Conservation (phyloP, 2,329 filamentous ascomycete genomes). For the Colletotrichum gigasporum region DNA sequence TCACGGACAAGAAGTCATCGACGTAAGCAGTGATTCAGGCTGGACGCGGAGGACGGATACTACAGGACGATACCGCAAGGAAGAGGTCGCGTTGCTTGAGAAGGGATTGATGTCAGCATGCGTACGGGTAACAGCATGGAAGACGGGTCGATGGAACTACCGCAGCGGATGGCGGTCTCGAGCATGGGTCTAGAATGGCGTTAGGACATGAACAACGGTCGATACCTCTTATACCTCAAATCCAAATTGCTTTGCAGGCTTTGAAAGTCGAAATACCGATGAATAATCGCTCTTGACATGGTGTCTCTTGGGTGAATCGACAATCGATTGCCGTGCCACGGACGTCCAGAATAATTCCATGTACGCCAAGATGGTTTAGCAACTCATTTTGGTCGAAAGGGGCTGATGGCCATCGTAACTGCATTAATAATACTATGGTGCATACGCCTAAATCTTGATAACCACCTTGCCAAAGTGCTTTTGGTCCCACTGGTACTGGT, state of each 20-base stretch:
- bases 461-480: conserved; percentile 29
- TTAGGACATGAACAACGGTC: not conserved
- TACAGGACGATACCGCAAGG: not conserved
- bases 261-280: no score
- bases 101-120: no score
- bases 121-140: no score
- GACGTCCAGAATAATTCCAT: no score
- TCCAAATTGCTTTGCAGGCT: no score
- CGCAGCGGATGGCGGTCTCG: no score
- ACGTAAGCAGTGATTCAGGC: not conserved
- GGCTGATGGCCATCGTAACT: not conserved
- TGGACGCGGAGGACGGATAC: not conserved
- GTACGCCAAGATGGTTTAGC: not conserved
- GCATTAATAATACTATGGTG: not conserved
- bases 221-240: no score
- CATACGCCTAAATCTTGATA: conserved; percentile 15
- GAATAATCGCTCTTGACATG: no score
- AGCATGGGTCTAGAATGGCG: not conserved
- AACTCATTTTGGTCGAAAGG: no score
- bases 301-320: no score
- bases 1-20: not conserved
- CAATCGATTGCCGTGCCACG: no score
- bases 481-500: conserved; percentile 27
- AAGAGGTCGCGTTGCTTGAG: not conserved
- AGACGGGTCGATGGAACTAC: no score